A percentile compares a stretch with the other conserved stretches of the same genome.
These are phyloP conservation scores for Venturia carpophila DNA, from an alignment of 2,329 filamentous ascomycete species.

Conservation along the genomic window DNA sequence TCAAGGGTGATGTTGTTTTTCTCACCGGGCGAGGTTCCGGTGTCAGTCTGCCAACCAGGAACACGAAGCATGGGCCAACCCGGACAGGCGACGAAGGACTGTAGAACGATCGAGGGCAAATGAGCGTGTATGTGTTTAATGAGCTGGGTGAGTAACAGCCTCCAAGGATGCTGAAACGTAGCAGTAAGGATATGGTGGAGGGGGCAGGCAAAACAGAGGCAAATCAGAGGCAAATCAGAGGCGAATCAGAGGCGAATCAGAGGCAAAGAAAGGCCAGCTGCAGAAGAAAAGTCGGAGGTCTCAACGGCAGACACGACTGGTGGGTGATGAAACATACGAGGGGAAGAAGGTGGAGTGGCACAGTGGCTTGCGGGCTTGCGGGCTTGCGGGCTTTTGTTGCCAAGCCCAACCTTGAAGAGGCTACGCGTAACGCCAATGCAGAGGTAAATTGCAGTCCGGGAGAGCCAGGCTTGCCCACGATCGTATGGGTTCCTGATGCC, in stretches of 20 bases:
- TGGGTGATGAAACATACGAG: not conserved
- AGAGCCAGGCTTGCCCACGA: no score
- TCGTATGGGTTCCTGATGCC: not conserved
- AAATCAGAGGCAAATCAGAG: no score
- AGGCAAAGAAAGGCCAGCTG: no score
- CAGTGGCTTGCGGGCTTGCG: not conserved
- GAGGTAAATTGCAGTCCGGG: conserved; percentile 3
- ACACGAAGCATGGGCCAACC: conserved; percentile 1
- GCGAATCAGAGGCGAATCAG: not conserved
- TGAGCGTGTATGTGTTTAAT: conserved; percentile 9
- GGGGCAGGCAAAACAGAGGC: not conserved
- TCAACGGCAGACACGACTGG: not conserved
- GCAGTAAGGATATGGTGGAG: not conserved
- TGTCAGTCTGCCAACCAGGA: conserved; percentile 2
- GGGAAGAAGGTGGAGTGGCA: not conserved
- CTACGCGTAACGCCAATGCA: not conserved
- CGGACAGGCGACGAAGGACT: not conserved
- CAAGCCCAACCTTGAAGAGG: not conserved
- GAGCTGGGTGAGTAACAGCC: not conserved
- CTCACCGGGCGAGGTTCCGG: conserved; percentile 5
- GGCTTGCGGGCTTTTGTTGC: not conserved
- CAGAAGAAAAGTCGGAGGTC: not conserved
- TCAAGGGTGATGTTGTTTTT: not conserved
- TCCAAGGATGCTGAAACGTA: conserved; percentile 4
- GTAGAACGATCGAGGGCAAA: not conserved